Evolutionary conservation across 1,284 basidiomycete species (phyloP), one percentile per base, ranked within the genome.

Genomic region (Irpex sp.): DNA sequence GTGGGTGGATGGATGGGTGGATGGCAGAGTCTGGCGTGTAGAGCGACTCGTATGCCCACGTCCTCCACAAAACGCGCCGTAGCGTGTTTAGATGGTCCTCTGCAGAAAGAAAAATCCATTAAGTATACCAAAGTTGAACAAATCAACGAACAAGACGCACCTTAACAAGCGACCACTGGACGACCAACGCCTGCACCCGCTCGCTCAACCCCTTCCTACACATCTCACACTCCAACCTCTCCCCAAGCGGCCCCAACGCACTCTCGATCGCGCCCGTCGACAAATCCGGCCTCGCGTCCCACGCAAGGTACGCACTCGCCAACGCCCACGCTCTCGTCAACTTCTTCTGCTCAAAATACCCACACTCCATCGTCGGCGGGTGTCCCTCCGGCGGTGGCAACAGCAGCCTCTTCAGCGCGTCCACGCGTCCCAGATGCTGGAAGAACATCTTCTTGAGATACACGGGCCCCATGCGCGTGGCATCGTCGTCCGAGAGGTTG

Each of bases 131-230:
- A 43, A 43, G 5, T 3, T 8, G 4, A 9, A 9, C 39, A 43
- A 8, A 43, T 11, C 5, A 4, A 43, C 4, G 4, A 9, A 5
- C 15, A 47, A 21, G 11, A 43, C 43, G 15, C n/a, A 89, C 90
- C 79, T 90, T 92, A 54, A 93, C 87, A 43, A 86, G 78, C 6
- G 90, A 88, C 90, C 90, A 93, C 69, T 92, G 88, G 19, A 87
- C 75, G 51, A 90, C 76, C 50, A 93, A 78, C 62, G 82, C 82
- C 72, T 85, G 87, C 59, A 92, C 83, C 35, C 90, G 83, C 49
- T 89, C 86, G 59, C 80, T 76, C 19, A 93, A 79, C 1, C 82
- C 76, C 59, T 76, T 70, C 66, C 83, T 83, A 72, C 90, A 93
- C 33, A 84, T 77, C 26, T 86, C 66, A 61, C 77, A 78, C 3